Conservation (phyloP, 106 monocot genomes). For the Phalaenopsis equestris region DNA sequence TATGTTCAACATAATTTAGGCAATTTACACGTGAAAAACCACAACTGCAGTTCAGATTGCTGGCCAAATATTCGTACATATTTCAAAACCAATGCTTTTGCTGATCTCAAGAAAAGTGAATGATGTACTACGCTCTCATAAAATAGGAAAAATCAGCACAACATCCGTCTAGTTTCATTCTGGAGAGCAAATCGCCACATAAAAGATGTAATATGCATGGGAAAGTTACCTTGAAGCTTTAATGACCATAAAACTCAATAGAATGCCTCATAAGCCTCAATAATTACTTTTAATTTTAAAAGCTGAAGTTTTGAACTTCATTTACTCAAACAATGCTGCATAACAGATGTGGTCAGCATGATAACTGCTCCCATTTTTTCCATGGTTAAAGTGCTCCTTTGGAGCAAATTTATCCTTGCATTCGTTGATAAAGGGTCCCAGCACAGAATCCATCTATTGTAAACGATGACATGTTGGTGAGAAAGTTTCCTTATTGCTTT, state of each 20-base stretch:
- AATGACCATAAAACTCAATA: not conserved
- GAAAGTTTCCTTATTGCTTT: not conserved
- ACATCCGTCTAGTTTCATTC: too few relatives aligned
- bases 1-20: not conserved
- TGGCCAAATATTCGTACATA: not conserved
- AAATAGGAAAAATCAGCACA: not conserved
- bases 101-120: not conserved
- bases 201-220: too few relatives aligned
- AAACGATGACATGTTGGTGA: too few relatives aligned
- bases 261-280: not conserved
- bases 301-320: not conserved
- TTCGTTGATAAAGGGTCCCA: not conserved
- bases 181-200: too few relatives aligned
- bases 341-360: not conserved
- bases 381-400: not conserved
- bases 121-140: not conserved
- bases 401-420: not conserved
- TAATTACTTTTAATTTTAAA: not conserved
- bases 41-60: not conserved
- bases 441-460: slow-evolving; percentile 2
- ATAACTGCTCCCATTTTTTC: not conserved
- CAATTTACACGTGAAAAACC: not conserved
- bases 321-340: not conserved
- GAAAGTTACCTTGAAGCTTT: not conserved
- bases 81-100: not conserved